Conservation (phyloP, 163 green algal genomes). For the Chlamydomonas reinhardtii region DNA sequence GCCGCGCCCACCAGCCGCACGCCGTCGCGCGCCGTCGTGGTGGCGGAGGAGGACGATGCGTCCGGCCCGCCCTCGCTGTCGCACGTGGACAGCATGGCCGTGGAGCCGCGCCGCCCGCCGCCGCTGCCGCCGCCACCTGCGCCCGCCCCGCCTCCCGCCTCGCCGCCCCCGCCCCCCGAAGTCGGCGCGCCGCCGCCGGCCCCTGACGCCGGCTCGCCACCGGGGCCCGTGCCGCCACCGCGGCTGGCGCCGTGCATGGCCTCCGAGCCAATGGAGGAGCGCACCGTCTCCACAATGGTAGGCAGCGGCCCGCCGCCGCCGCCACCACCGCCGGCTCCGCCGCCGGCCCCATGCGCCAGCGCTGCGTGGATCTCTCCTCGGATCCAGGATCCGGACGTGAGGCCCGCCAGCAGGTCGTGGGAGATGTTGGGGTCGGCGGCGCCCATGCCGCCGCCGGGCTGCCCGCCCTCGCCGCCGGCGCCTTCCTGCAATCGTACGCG, state of each 20-base stretch:
- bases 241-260: not conserved
- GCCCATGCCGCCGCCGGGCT: not conserved
- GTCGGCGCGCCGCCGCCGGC: no score
- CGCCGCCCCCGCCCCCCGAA: not conserved
- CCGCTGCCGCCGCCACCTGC: not conserved
- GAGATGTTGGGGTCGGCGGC: slow-evolving; percentile 26
- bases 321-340: not conserved
- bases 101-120: no score
- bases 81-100: no score
- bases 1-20: no score
- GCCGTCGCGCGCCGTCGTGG: no score
- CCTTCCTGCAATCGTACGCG: not conserved
- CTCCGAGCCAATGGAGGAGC: not conserved
- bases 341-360: not conserved
- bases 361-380: slow-evolving; percentile 13
- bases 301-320: not conserved
- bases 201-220: not conserved
- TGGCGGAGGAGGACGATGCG: no score
- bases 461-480: not conserved
- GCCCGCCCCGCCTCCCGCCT: not conserved
- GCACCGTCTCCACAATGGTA: slow-evolving; percentile 25
- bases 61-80: no score
- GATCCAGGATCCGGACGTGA: slow-evolving; percentile 40
- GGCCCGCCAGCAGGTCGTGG: slow-evolving; percentile 27
- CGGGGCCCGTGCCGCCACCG: not conserved